phyloP scores from a whole-genome alignment of 2,329 filamentous ascomycete species.

The Fusarium circinatum region DNA sequence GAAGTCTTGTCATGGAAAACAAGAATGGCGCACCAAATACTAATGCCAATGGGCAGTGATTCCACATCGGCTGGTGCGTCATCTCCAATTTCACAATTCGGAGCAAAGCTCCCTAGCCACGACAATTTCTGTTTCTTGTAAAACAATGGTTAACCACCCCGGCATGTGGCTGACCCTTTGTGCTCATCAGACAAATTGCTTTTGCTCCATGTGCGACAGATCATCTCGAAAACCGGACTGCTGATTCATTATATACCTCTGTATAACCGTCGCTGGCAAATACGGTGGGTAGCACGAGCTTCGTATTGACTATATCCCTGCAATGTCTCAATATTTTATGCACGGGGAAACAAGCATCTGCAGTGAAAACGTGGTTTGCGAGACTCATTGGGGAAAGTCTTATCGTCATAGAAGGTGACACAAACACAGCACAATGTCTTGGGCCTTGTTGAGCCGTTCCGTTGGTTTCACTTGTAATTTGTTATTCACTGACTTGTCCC shows the following conservation, averaged over 20 bases:
- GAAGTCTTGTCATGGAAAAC: too few relatives aligned
- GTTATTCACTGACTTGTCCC: background rate
- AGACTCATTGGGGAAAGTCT: background rate
- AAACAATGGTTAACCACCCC: background rate
- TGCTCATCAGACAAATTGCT: conserved; percentile 4
- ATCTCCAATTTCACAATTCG: background rate
- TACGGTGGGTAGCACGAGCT: background rate
- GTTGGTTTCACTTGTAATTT: conserved; percentile 13
- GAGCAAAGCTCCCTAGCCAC: background rate
- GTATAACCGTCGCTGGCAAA: background rate
- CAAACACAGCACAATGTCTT: conserved; percentile 1
- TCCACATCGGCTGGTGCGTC: background rate
- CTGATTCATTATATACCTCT: conserved; percentile 11
- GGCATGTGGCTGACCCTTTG: conserved; percentile 4
- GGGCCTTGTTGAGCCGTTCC: background rate
- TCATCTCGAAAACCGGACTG: background rate
- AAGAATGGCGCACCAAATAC: background rate
- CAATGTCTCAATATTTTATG: background rate
- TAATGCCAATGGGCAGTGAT: background rate
- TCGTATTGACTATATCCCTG: conserved; percentile 13
- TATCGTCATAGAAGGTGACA: conserved; percentile 22
- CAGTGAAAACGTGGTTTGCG: background rate
- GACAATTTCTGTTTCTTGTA: background rate
- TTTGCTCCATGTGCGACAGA: conserved; percentile 1
- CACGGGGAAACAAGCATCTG: conserved; percentile 9